Conservation (phyloP, 2,329 filamentous ascomycete genomes). For the Alternaria gaisen region DNA sequence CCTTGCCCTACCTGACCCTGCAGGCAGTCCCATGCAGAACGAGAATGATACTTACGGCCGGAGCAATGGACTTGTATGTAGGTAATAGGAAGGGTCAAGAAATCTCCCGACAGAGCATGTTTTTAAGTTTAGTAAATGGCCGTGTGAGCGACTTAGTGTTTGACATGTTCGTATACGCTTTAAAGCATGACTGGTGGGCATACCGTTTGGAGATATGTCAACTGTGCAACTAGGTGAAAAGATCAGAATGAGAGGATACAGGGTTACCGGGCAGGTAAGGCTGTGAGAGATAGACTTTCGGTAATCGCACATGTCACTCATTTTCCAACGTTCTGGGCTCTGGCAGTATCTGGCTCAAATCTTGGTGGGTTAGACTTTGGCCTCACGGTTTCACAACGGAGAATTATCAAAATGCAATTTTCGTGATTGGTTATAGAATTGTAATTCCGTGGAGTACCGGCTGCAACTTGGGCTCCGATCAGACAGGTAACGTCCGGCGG, state of each 20-base stretch:
- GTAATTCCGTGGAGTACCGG: neutral
- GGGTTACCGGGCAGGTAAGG: neutral
- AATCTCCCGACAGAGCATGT: slow-evolving; percentile 26
- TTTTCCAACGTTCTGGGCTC: slow-evolving; percentile 29
- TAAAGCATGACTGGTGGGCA: neutral
- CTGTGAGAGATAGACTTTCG: neutral
- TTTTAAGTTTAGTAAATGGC: slow-evolving; percentile 33
- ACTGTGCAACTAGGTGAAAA: neutral
- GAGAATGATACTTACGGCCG: slow-evolving; percentile 13
- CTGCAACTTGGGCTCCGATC: neutral
- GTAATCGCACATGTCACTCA: slow-evolving; percentile 31
- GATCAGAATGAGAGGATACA: neutral
- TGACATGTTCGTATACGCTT: slow-evolving; percentile 18
- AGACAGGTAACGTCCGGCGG: neutral
- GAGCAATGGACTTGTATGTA: slow-evolving; percentile 29
- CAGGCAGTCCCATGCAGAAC: slow-evolving; percentile 9
- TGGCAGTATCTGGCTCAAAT: slow-evolving; percentile 3
- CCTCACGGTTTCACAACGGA: neutral
- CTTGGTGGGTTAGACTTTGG: neutral
- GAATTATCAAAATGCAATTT: neutral
- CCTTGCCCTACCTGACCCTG: neutral
- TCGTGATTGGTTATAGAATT: neutral
- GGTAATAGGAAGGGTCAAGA: slow-evolving; percentile 30
- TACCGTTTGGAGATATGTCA: neutral
- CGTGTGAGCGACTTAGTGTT: slow-evolving; percentile 32